These are phyloP conservation scores for Ceratopteris richardii DNA, from an alignment of 75 land plant species.

Conservation along the genomic window DNA sequence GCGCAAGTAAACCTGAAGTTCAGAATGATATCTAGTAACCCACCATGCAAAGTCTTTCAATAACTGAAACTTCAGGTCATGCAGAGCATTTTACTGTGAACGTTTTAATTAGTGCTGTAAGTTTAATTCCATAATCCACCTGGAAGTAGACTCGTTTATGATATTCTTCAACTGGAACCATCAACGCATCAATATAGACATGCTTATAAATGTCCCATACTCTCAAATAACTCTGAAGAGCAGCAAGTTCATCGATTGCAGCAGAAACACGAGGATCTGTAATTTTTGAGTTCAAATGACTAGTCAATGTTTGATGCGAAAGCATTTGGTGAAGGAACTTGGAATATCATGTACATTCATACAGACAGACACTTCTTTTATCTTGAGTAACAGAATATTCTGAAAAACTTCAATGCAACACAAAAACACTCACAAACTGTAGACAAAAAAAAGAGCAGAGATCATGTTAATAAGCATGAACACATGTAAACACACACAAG, in stretches of 20 bases:
- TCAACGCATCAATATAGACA: constrained; percentile 64
- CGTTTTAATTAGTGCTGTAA: no score
- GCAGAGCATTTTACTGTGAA: not conserved
- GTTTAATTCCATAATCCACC: constrained; percentile 19
- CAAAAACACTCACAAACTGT: not conserved
- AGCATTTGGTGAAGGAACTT: no score
- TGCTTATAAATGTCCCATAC: constrained; percentile 59
- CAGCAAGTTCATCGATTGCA: constrained; percentile 76
- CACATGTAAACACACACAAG: no score
- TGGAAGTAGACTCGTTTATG: constrained; percentile 64
- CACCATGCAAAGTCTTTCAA: no score
- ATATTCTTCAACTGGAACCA: constrained; percentile 69
- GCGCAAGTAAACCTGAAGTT: constrained; percentile 53
- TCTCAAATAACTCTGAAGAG: constrained; percentile 60
- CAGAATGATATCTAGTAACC: not conserved
- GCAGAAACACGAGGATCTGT: constrained; percentile 55
- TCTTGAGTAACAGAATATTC: no score
- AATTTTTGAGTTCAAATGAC: constrained; percentile 4
- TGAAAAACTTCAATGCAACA: no score
- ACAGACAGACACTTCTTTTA: no score
- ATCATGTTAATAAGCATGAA: no score
- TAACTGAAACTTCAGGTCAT: no score
- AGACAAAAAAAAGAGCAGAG: no score
- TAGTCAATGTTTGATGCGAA: no score
- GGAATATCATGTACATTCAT: no score